These are phyloP conservation scores for Gnaphalium uliginosum DNA, from an alignment of 129 eudicot genomes.

Conservation along the genomic window DNA sequence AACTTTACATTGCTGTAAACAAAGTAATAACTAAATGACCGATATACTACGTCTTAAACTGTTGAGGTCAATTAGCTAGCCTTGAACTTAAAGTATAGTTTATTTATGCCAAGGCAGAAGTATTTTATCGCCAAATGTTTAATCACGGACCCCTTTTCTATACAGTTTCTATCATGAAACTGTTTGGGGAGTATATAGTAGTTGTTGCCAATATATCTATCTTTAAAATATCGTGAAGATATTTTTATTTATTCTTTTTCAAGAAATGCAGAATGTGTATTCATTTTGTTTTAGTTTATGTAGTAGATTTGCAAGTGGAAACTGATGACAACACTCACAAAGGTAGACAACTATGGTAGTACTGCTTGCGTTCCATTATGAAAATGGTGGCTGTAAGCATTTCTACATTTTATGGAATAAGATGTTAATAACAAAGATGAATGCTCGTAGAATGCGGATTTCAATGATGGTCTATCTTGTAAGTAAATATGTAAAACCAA, in stretches of 20 bases:
- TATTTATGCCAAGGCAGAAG: neutral
- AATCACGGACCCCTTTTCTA: neutral
- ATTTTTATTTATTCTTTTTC: neutral
- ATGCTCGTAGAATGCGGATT: neutral
- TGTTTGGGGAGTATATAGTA: neutral
- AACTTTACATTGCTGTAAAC: neutral
- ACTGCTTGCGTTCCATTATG: conserved; percentile 18
- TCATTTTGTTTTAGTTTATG: conserved; percentile 7
- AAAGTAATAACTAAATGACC: neutral
- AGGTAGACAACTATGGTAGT: conserved; percentile 14
- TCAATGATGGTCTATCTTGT: conserved; percentile 14
- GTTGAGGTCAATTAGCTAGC: neutral
- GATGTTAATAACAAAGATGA: conserved; percentile 5
- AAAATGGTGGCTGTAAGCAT: conserved; percentile 22
- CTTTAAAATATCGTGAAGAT: neutral
- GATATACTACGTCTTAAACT: neutral
- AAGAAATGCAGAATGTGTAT: neutral
- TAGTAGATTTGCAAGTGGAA: conserved; percentile 17
- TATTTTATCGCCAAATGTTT: neutral
- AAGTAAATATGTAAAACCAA: conserved; percentile 11
- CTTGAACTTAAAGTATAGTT: neutral
- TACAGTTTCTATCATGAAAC: too few relatives aligned
- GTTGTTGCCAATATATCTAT: neutral
- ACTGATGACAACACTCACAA: conserved; percentile 17
- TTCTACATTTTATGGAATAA: conserved; percentile 22